A percentile compares a stretch with the other conserved stretches of the same genome.
These are phyloP conservation scores for Breynia disticha DNA, from an alignment of 441 rosid species.

Conservation along the genomic window DNA sequence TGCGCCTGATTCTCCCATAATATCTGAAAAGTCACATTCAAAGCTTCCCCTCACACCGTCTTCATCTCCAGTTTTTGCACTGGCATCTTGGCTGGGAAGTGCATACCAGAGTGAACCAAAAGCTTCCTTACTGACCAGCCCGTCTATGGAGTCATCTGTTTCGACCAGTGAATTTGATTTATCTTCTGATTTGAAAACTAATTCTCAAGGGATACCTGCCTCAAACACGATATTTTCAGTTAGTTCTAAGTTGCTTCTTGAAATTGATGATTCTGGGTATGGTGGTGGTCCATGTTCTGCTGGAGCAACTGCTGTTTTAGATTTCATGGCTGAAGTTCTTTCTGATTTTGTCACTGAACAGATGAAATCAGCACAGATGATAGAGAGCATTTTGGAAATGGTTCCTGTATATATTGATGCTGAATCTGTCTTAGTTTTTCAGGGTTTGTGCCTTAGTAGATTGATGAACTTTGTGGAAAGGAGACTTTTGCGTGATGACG, in stretches of 20 bases:
- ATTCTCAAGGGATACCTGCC: conserved; percentile 42
- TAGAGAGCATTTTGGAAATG: conserved; percentile 76
- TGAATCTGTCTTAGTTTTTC: conserved; percentile 76
- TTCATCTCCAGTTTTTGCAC: conserved; percentile 68
- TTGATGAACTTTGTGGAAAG: conserved; percentile 98
- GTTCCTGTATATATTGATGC: conserved; percentile 76
- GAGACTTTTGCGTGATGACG: conserved; percentile 98
- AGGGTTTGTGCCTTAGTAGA: conserved; percentile 85
- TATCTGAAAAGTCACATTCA: conserved; percentile 78
- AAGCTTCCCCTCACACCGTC: conserved; percentile 47
- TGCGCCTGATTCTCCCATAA: conserved; percentile 61
- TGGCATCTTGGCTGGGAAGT: conserved; percentile 85
- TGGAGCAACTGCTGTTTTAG: conserved; percentile 88
- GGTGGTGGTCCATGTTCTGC: conserved; percentile 99
- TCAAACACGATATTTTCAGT: conserved; percentile 46
- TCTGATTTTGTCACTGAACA: conserved; percentile 92
- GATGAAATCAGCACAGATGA: conserved; percentile 63
- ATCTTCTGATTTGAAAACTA: conserved; percentile 53
- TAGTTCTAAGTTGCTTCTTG: conserved; percentile 61
- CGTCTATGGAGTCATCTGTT: conserved; percentile 59
- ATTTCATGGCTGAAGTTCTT: conserved; percentile 91
- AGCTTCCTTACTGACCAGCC: conserved; percentile 37
- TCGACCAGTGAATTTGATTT: conserved; percentile 60
- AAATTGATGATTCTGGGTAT: conserved; percentile 81
- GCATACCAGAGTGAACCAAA: conserved; percentile 48